A percentile compares a stretch with the other conserved stretches of the same genome.
Evolutionary conservation across 2,329 filamentous ascomycete genomes (phyloP).

Genomic region (Calonectria pseudoturangicola): DNA sequence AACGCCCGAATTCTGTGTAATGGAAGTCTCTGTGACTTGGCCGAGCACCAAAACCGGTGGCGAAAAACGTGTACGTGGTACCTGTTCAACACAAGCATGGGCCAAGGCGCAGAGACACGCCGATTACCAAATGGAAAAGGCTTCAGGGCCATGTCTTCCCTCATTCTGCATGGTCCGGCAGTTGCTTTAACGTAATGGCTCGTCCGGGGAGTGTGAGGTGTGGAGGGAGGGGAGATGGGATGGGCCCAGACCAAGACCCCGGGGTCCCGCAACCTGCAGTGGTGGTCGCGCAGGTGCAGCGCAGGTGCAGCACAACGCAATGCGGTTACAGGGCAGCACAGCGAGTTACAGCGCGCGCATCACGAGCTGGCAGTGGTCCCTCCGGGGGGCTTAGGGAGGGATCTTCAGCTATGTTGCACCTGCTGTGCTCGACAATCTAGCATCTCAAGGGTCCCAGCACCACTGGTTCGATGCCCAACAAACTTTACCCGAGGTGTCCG

Average conservation of each 20-base stretch:
- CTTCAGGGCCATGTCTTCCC: constrained; percentile 51
- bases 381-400: neutral
- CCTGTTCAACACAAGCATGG: constrained; percentile 33
- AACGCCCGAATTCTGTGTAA: constrained; percentile 13
- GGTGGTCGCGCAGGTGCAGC: constrained; percentile 18
- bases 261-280: constrained; percentile 27
- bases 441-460: constrained; percentile 12
- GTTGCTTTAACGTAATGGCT: constrained; percentile 58
- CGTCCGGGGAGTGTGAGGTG: constrained; percentile 45
- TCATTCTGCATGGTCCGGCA: constrained; percentile 57
- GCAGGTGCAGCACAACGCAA: constrained; percentile 17
- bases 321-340: constrained; percentile 17
- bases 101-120: constrained; percentile 51
- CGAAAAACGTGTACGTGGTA: constrained; percentile 41
- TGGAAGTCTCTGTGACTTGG: constrained; percentile 31
- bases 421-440: constrained; percentile 24
- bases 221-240: constrained; percentile 28
- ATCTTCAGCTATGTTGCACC: constrained; percentile 8
- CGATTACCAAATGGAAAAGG: constrained; percentile 57
- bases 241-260: constrained; percentile 30
- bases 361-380: neutral
- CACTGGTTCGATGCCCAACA: constrained; percentile 21
- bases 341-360: constrained; percentile 6
- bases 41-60: neutral
- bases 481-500: constrained; percentile 23